Percentiles rank a stretch among this genome's conserved stretches.
Evolutionary conservation across 2,329 filamentous ascomycete genomes (phyloP).

Genomic region (Tricladium varicosporioides): DNA sequence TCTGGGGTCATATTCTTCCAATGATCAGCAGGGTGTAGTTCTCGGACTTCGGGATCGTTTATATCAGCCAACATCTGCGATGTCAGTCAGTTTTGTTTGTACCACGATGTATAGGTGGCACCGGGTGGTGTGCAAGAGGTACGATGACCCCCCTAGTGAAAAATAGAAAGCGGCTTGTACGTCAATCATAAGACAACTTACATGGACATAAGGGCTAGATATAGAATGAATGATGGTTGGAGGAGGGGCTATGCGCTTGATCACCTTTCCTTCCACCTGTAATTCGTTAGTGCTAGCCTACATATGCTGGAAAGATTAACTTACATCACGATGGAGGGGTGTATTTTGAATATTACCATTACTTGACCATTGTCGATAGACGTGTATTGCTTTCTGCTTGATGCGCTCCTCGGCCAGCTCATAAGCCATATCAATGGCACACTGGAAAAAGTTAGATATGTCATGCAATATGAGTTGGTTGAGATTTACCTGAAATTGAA

Average conservation of each 20-base stretch:
- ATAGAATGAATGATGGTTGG: constrained; percentile 15
- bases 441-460: constrained; percentile 16
- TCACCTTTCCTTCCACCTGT: constrained; percentile 22
- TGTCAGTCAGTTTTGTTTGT: background rate
- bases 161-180: no score
- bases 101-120: no score
- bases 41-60: constrained; percentile 7
- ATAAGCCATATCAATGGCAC: constrained; percentile 19
- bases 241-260: constrained; percentile 11
- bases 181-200: constrained; percentile 3
- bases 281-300: constrained; percentile 8
- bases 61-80: constrained; percentile 10
- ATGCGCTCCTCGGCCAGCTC: constrained; percentile 19
- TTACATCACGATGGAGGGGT: constrained; percentile 26
- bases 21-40: constrained; percentile 27
- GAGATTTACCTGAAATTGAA: constrained; percentile 24
- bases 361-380: constrained; percentile 12
- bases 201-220: constrained; percentile 13
- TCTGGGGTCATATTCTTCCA: constrained; percentile 15
- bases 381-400: constrained; percentile 23
- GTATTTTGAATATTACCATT: constrained; percentile 19
- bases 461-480: background rate
- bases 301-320: constrained; percentile 3
- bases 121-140: no score
- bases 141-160: no score